Base-by-base conservation (phyloP, 2,329 filamentous ascomycete species). In the Exophiala viscosa region DNA sequence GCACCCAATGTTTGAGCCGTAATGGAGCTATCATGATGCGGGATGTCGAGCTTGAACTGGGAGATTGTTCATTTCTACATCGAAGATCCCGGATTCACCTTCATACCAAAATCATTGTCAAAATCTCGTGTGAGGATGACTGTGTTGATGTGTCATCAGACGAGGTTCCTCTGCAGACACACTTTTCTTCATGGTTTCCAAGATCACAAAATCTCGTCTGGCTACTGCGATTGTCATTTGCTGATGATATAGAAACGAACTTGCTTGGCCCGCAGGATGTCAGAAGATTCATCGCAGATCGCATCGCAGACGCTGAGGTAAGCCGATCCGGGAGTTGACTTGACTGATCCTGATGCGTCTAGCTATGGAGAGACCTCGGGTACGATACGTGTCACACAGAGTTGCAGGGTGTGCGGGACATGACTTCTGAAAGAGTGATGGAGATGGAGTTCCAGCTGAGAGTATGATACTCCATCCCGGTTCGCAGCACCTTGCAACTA, bases 291-390 rank as follows among this genome's bases (percentile, higher is more conserved):
- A 38, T 57, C 33, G 48, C 47, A 17, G 42, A 50, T 31, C 40
- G 46, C 14, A 14, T 57, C 33, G 38, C 50, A 39, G 23, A 18
- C 28, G 50, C 54, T 48, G 54, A 57, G 47, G 54, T 57, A 53
- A 54, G 54, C 38, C 47, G 31, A 14, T n/a, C 23, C n/a, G 10
- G 23, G 42, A 34, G 14, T n/a, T 15, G 15, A 14, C 39, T 15
- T 23, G n/a, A 32, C 35, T 38, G 20, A 50, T 31, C 42, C 52
- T 41, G n/a, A 52, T 45, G 20, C 23, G 15, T 32, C 15, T 17
- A 59, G 56, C 17, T 59, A 40, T 59, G 56, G 56, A 23, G 32
- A 14, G 48, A 59, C 44, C 56, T 59, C 28, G 53, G 56, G 9
- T 59, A 55, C 33, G 47, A 56, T 28, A 43, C 46, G 13, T 56